Evolutionary conservation across 2,329 filamentous ascomycete species (phyloP).

Genomic region (Metarhizium brunneum): DNA sequence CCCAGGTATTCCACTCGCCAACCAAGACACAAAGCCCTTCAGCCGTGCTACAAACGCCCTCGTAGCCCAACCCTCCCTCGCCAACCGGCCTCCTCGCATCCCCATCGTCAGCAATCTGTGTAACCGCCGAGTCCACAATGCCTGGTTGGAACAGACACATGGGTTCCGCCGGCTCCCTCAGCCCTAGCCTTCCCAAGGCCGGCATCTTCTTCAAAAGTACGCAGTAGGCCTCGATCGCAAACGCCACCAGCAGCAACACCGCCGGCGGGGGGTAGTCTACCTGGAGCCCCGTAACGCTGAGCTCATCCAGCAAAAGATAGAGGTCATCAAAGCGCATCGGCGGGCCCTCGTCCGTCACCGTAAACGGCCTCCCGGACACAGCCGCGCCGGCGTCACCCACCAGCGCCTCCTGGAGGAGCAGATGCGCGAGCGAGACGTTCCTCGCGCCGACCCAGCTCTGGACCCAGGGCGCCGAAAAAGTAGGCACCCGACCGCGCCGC

Average conservation of each 20-base stretch:
- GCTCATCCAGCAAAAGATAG: slow-evolving; percentile 22
- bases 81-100: slow-evolving; percentile 25
- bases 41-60: slow-evolving; percentile 24
- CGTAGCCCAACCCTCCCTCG: slow-evolving; percentile 34
- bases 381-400: slow-evolving; percentile 21
- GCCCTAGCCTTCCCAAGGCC: slow-evolving; percentile 13
- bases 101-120: slow-evolving; percentile 27
- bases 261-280: slow-evolving; percentile 24
- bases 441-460: slow-evolving; percentile 41
- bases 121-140: slow-evolving; percentile 24
- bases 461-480: slow-evolving; percentile 34
- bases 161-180: slow-evolving; percentile 24
- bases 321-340: slow-evolving; percentile 31
- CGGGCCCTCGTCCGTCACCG: slow-evolving; percentile 40
- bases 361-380: slow-evolving; percentile 34
- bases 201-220: slow-evolving; percentile 9
- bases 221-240: slow-evolving; percentile 17
- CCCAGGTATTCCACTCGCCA: slow-evolving; percentile 27
- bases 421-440: slow-evolving; percentile 45
- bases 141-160: slow-evolving; percentile 31
- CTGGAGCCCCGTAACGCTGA: slow-evolving; percentile 21
- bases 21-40: slow-evolving; percentile 33
- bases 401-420: slow-evolving; percentile 42
- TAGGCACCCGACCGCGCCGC: slow-evolving; percentile 24
- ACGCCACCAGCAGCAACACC: slow-evolving; percentile 26